These are phyloP conservation scores for Colletotrichum neosansevieriae DNA, from an alignment of 2,329 filamentous ascomycete genomes.

Conservation along the genomic window DNA sequence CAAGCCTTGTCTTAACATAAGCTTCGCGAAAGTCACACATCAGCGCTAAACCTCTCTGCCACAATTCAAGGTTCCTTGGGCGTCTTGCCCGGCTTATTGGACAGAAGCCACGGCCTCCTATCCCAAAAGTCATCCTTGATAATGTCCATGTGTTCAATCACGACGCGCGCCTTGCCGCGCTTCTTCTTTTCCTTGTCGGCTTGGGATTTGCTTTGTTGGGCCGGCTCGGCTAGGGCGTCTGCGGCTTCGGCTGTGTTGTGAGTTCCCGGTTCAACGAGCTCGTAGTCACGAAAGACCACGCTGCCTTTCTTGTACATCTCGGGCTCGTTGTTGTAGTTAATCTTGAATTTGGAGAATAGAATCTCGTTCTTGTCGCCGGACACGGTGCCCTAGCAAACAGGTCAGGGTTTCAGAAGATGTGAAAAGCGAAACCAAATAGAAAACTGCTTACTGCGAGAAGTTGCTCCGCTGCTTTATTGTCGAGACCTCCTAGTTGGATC, in stretches of 20 bases:
- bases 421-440: background rate
- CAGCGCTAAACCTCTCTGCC: background rate
- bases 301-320: slow-evolving; percentile 96
- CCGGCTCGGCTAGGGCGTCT: slow-evolving; percentile 64
- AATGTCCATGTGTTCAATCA: slow-evolving; percentile 89
- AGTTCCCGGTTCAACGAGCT: slow-evolving; percentile 71
- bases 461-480: slow-evolving; percentile 82
- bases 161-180: slow-evolving; percentile 82
- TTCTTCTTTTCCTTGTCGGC: slow-evolving; percentile 85
- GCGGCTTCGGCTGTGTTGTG: slow-evolving; percentile 60
- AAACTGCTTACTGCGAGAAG: slow-evolving; percentile 73
- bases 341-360: slow-evolving; percentile 85
- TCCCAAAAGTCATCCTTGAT: slow-evolving; percentile 98
- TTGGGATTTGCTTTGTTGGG: slow-evolving; percentile 80
- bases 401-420: background rate
- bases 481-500: slow-evolving; percentile 81
- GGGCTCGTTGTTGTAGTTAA: slow-evolving; percentile 98
- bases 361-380: slow-evolving; percentile 96
- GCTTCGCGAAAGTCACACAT: too few relatives aligned
- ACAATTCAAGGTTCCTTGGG: slow-evolving; percentile 66
- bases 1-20: too few relatives aligned
- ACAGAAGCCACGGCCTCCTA: slow-evolving; percentile 84
- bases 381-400: slow-evolving; percentile 75
- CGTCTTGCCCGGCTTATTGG: slow-evolving; percentile 78
- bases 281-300: slow-evolving; percentile 86